Evolutionary conservation across 768 basidiomycete species (phyloP).

Genomic region (Russula olivacea): DNA sequence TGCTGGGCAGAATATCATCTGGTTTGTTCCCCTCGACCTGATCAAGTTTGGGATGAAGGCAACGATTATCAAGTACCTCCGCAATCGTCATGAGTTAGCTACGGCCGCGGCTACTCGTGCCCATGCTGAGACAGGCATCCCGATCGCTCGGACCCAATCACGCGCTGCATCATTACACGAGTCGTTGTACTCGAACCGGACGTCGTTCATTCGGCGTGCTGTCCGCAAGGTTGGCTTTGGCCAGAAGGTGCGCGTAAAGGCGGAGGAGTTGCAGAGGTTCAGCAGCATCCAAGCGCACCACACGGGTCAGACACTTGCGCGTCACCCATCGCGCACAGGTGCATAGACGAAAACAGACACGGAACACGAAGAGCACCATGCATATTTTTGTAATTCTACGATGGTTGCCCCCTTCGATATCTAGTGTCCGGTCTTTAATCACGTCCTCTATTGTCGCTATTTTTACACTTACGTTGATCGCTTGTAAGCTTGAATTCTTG

Average conservation of each 20-base stretch:
- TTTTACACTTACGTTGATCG: neutral
- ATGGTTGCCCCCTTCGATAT: conserved; percentile 1
- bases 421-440: neutral
- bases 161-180: conserved; percentile 88
- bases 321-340: conserved; percentile 55
- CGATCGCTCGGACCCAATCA: conserved; percentile 81
- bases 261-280: conserved; percentile 82
- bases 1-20: conserved; percentile 73
- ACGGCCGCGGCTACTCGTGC: conserved; percentile 30
- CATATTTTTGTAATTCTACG: conserved; percentile 14
- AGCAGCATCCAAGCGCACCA: conserved; percentile 78
- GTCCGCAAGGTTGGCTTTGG: conserved; percentile 87
- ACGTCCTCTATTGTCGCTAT: neutral
- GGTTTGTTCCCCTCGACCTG: conserved; percentile 93
- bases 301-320: conserved; percentile 70
- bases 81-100: conserved; percentile 50
- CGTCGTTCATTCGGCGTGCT: conserved; percentile 85
- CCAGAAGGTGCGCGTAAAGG: conserved; percentile 70
- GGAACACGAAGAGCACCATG: conserved; percentile 6
- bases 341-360: conserved; percentile 31
- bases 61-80: conserved; percentile 81
- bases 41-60: conserved; percentile 98
- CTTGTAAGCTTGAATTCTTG: neutral
- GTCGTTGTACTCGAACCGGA: conserved; percentile 92
- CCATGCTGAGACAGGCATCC: conserved; percentile 49